phyloP scores from a whole-genome alignment of 495 filamentous ascomycete species.

The Cladorrhinum samala region DNA sequence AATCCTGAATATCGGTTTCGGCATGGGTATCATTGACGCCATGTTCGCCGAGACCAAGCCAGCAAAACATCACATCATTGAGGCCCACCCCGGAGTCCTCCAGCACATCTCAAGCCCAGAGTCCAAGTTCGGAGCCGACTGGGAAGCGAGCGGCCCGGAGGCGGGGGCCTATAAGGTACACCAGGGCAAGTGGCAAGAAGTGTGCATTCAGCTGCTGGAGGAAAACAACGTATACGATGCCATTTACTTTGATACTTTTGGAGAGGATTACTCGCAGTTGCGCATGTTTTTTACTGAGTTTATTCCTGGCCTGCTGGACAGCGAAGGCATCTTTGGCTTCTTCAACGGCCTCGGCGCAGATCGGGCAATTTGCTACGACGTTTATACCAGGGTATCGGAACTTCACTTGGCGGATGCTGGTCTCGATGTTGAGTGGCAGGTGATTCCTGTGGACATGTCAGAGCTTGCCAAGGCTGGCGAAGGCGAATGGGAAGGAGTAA shows the following conservation, averaged over 20 bases:
- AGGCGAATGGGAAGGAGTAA: conserved; percentile 77
- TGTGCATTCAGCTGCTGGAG: conserved; percentile 64
- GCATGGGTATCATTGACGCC: conserved; percentile 92
- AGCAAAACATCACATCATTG: conserved; percentile 74
- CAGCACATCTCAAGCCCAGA: conserved; percentile 50
- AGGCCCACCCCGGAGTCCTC: conserved; percentile 82
- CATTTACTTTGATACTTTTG: conserved; percentile 98
- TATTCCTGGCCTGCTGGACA: conserved; percentile 70
- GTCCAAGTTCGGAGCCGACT: conserved; percentile 39
- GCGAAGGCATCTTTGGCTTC: conserved; percentile 75
- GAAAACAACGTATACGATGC: conserved; percentile 72
- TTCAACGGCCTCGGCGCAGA: conserved; percentile 96
- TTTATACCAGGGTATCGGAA: conserved; percentile 88
- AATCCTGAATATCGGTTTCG: conserved; percentile 88
- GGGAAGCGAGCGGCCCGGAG: conserved; percentile 35
- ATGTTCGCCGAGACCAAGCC: conserved; percentile 70
- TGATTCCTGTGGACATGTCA: conserved; percentile 61
- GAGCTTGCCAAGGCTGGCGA: conserved; percentile 44
- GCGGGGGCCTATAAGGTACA: conserved; percentile 42
- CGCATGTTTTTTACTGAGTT: conserved; percentile 83
- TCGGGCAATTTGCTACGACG: conserved; percentile 86
- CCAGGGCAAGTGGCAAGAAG: conserved; percentile 74
- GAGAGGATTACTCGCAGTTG: conserved; percentile 82
- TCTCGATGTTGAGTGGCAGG: conserved; percentile 81
- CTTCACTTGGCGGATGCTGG: conserved; percentile 89